A percentile compares a stretch with the other conserved stretches of the same genome.
phyloP scores from a whole-genome alignment of 495 filamentous ascomycete species.

The Daldinia caldariorum region DNA sequence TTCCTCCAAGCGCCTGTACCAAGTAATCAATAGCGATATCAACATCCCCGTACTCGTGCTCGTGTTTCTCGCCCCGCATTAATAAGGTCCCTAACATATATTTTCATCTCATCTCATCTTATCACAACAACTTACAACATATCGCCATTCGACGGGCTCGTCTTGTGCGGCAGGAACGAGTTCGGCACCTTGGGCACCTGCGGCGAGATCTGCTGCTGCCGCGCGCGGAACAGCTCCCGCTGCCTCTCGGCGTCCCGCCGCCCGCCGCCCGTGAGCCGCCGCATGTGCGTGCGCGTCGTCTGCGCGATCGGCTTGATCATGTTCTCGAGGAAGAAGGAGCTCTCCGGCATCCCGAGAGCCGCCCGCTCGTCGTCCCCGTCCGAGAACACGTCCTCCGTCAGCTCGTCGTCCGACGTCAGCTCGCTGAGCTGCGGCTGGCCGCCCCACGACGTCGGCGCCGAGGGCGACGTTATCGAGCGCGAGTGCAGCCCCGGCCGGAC shows the following conservation, averaged over 20 bases:
- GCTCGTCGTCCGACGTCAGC: constrained; percentile 64
- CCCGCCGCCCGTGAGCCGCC: constrained; percentile 71
- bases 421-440: constrained; percentile 62
- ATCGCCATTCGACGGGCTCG: constrained; percentile 33
- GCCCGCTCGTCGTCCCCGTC: constrained; percentile 62
- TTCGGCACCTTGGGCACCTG: constrained; percentile 71
- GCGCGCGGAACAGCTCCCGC: constrained; percentile 64
- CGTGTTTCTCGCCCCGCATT: constrained; percentile 14
- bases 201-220: constrained; percentile 53
- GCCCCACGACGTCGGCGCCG: constrained; percentile 63
- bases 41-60: constrained; percentile 1
- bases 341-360: constrained; percentile 51
- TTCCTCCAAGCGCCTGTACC: constrained; percentile 1
- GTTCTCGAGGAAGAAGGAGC: constrained; percentile 72
- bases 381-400: constrained; percentile 62
- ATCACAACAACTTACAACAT: constrained; percentile 23
- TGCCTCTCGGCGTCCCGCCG: constrained; percentile 69
- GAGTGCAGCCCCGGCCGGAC: constrained; percentile 68
- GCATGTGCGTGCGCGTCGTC: constrained; percentile 67
- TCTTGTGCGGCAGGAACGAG: constrained; percentile 45
- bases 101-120: neutral
- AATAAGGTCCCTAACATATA: neutral
- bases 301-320: constrained; percentile 68
- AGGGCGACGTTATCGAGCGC: constrained; percentile 79
- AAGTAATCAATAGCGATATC: neutral